These are phyloP conservation scores for Massarina eburnea DNA, from an alignment of 2,329 filamentous ascomycete genomes.

Conservation along the genomic window DNA sequence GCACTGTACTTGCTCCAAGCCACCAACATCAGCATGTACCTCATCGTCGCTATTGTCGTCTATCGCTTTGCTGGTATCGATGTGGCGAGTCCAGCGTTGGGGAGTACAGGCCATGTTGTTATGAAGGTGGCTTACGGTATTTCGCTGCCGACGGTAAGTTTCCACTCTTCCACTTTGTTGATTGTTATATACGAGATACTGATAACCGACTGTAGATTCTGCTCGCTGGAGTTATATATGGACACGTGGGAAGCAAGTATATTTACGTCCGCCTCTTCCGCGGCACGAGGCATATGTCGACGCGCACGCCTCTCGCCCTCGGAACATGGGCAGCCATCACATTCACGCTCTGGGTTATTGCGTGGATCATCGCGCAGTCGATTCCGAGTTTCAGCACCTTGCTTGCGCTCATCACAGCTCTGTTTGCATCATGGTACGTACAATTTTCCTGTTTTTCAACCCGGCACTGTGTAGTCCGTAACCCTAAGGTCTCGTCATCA, in stretches of 20 bases:
- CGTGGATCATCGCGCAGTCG: constrained; percentile 67
- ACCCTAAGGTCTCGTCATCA: background rate
- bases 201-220: constrained; percentile 50
- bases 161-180: background rate
- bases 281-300: constrained; percentile 49
- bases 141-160: constrained; percentile 59
- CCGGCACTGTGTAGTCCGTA: background rate
- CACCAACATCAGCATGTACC: constrained; percentile 62
- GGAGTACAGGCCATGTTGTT: constrained; percentile 59
- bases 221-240: constrained; percentile 70
- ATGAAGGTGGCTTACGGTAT: constrained; percentile 69
- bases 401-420: constrained; percentile 57
- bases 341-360: constrained; percentile 58
- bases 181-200: background rate
- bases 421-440: constrained; percentile 63
- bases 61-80: constrained; percentile 64
- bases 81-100: constrained; percentile 65
- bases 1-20: constrained; percentile 63
- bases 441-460: background rate
- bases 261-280: constrained; percentile 65
- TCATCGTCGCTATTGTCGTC: constrained; percentile 67
- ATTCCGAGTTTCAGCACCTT: constrained; percentile 69
- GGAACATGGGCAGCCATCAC: constrained; percentile 62
- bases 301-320: constrained; percentile 19
- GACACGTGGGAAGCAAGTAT: constrained; percentile 66